Evolutionary conservation across 139 green algal genomes (phyloP), one percentile per base, ranked within the genome.

Genomic region (Chlorella sorokiniana): DNA sequence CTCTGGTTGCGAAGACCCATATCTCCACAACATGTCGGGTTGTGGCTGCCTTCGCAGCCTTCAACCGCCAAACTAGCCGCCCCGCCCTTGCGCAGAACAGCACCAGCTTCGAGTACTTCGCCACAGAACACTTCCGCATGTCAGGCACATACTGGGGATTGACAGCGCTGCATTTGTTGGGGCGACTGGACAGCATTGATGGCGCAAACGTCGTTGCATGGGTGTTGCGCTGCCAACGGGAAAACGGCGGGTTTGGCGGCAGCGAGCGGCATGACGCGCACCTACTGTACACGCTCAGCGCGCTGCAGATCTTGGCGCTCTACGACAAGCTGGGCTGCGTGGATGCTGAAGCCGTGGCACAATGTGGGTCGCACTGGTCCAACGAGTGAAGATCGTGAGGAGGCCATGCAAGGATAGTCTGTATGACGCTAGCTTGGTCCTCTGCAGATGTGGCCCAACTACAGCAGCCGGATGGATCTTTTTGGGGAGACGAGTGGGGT

Each of bases 101-200:
- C 1, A 72, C 76, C 56, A 89, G 69, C 52, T 91, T 95, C 22
- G 93, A 95, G 84, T 94, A 88, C 79, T 93, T 94, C 31, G 90
- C 90, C 2, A 98, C 95, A 4, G 97, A 99, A 84, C 96, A 99
- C 84, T 96, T 99, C 52, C 93, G 97, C 69, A 93, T 99, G 91
- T 96, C 91, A 72, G 97, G 97, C 52, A 92, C 98, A 64, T 99
- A 99, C 86, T 99, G 97, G 97, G 96, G 96, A n/a, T 78, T 98
- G 10, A 93, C 93, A 11, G 93, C 95, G 9, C 89, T 99, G 89
- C 75, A 88, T 37, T 83, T 98, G 27, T 61, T 99, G 63, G 91
- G 88, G 8, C 52, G 82, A 0, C 78, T 95, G 20, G 73, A 93
- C 5, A 81, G 91, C 4, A 89, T 98, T 86, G 91, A 98, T 22